Base-by-base conservation (phyloP, 2,329 filamentous ascomycete species). In the Aphanoascus verrucosus region DNA sequence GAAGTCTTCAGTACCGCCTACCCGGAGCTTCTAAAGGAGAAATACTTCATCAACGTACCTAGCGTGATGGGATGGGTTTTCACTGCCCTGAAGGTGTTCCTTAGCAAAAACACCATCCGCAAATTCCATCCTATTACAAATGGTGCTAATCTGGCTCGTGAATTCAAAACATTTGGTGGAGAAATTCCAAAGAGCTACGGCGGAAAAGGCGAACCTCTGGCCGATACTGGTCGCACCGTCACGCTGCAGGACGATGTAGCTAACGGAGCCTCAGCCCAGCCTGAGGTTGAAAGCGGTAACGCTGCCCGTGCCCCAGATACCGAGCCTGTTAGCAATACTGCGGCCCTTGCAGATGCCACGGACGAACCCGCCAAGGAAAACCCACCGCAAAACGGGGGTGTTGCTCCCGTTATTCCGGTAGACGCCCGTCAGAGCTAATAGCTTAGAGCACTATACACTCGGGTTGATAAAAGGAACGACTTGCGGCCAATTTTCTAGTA, bases 41-140 rank as follows among this genome's bases (percentile, higher is more conserved):
- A 96, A 76, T 96, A 90, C 77, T 96, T 96, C 66, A 86, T 96
- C 72, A 96, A 96, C 64, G 88, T 96, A 5, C 91, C 91, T 0
- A 71, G 83, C 53, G 77, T 96, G 63, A 96, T 96, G 90, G 86
- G 88, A 54, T 96, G 90, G 77, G 79, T 89, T 66, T 89, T 86
- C 67, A 74, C 76, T 17, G 77, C 84, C 52, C 84, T 89, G 74
- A 89, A 88, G 74, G 70, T 87, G 15, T 84, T 90, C 67, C 74
- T 89, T 42, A 81, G 83, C 31, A 76, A 82, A 48, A 84, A 85
- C 64, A 89, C 86, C 0, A 77, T 85, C 59, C 84, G 84, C 72
- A 89, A 89, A 67, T 88, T 89, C 71, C 84, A 88, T 63, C 85
- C 85, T 44, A 81, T 90, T 72, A 77, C 78, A 58, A 86, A 85